Base-by-base conservation (phyloP, 768 basidiomycete genomes). In the Rhizopogon vinicolor region DNA sequence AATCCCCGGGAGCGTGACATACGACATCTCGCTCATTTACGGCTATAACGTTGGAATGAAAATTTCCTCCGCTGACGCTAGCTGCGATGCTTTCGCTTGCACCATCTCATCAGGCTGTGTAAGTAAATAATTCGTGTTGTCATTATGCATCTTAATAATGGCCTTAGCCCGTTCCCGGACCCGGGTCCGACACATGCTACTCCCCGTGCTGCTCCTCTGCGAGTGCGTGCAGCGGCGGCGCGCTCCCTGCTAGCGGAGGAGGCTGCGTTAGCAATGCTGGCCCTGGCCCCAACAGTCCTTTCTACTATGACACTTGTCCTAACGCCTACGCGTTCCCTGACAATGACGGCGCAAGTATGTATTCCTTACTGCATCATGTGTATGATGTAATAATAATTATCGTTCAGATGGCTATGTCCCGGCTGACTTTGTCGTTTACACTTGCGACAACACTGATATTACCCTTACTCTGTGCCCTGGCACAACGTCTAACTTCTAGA, bases 31-130 rank as follows among this genome's bases (percentile, higher is more conserved):
- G 18, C 60, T 68, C 49, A 71, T 68, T 55, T 71, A 71, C 9
- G 69, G 67, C 0, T 68, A 68, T 54, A 71, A 71, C 12, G 67
- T 71, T 18, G 67, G 67, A 29, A 68, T 68, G 69, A n/a, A 71
- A 45, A 71, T 68, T 13, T 71, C 67, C 19, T 69, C 69, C 0
- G 52, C 61, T 1, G 63, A 71, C 39, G 0, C 9, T 2, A 44
- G 52, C 50, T 68, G 67, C n/a, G 67, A 69, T 10, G 59, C 56
- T 14, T 68, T 65, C 28, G 67, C 69, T n/a, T 68, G 69, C 40
- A 71, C 63, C 4, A 67, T 68, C 31, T 43, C 49, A 28, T 71
- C 69, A 0, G 65, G 69, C 29, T 71, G 67, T 37, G 69, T 68
- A 42, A 65, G 69, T 61, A 19, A 3, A 37, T 3, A 18, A 19